These are phyloP conservation scores for Priceomyces carsonii DNA, from an alignment of 805 yeast species.

Conservation along the genomic window DNA sequence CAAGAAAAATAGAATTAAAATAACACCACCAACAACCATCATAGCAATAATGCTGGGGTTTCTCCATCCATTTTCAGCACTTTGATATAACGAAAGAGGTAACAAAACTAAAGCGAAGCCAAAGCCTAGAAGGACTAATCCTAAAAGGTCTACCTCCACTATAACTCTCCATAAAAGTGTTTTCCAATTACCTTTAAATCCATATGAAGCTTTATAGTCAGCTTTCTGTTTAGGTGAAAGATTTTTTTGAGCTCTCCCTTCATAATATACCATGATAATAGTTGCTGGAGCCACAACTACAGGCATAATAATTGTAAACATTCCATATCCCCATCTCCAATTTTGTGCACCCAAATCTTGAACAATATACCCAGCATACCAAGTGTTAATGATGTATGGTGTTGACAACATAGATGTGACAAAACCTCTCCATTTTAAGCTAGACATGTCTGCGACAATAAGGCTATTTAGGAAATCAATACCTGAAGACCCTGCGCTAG, in stretches of 20 bases:
- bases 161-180: conserved; percentile 12
- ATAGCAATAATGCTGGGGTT: conserved; percentile 45
- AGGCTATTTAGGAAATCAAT: conserved; percentile 17
- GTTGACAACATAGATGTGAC: conserved; percentile 21
- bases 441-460: conserved; percentile 23
- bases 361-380: conserved; percentile 43
- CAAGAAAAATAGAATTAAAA: conserved; percentile 31
- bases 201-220: neutral
- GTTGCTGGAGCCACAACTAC: conserved; percentile 36
- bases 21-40: conserved; percentile 40
- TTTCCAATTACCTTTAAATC: conserved; percentile 2
- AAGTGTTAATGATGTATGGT: conserved; percentile 44
- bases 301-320: conserved; percentile 49
- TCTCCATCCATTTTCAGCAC: conserved; percentile 33
- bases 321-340: conserved; percentile 59
- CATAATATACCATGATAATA: conserved; percentile 28
- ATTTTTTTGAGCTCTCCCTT: conserved; percentile 24
- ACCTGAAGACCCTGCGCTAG: conserved; percentile 21
- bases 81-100: conserved; percentile 32
- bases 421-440: conserved; percentile 26
- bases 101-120: conserved; percentile 39
- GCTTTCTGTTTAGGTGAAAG: conserved; percentile 5
- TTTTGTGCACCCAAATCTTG: conserved; percentile 28
- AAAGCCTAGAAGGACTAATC: conserved; percentile 37
- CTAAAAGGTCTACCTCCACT: conserved; percentile 40